Percentiles rank a stretch among this genome's conserved stretches.
phyloP scores from a whole-genome alignment of 208 protist species.

The Phytomonas francai region DNA sequence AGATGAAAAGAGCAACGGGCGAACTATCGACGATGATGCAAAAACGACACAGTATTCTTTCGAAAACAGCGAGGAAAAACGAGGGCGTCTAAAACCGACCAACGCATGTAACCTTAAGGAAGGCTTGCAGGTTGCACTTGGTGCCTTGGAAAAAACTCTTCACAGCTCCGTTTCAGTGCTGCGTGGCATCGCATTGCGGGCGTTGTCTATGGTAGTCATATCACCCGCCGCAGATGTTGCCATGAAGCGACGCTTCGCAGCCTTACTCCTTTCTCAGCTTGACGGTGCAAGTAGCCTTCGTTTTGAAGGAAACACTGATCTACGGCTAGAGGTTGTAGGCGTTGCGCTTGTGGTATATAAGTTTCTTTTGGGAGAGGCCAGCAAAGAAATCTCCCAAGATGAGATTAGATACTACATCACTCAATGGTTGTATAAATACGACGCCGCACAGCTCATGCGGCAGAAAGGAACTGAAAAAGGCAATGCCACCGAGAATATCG shows the following conservation, averaged over 20 bases:
- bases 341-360: slow-evolving; percentile 31
- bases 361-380: slow-evolving; percentile 51
- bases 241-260: slow-evolving; percentile 29
- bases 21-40: slow-evolving; percentile 4
- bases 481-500: neutral
- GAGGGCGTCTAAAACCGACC: slow-evolving; percentile 10
- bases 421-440: slow-evolving; percentile 31
- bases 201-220: slow-evolving; percentile 51
- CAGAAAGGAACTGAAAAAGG: neutral
- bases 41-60: slow-evolving; percentile 4
- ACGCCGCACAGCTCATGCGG: neutral
- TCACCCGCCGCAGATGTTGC: slow-evolving; percentile 19
- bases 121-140: slow-evolving; percentile 17
- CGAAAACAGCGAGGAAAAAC: neutral
- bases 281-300: slow-evolving; percentile 17
- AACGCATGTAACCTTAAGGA: slow-evolving; percentile 17
- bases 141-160: slow-evolving; percentile 29
- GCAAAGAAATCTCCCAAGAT: slow-evolving; percentile 33
- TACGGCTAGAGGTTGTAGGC: slow-evolving; percentile 50
- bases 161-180: slow-evolving; percentile 37
- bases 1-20: slow-evolving; percentile 1
- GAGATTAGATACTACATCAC: slow-evolving; percentile 51
- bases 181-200: slow-evolving; percentile 48
- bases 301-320: slow-evolving; percentile 44
- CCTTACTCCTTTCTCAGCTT: slow-evolving; percentile 23